Evolutionary conservation across 2,329 filamentous ascomycete genomes (phyloP).

Genomic region (Botrytis tulipae): DNA sequence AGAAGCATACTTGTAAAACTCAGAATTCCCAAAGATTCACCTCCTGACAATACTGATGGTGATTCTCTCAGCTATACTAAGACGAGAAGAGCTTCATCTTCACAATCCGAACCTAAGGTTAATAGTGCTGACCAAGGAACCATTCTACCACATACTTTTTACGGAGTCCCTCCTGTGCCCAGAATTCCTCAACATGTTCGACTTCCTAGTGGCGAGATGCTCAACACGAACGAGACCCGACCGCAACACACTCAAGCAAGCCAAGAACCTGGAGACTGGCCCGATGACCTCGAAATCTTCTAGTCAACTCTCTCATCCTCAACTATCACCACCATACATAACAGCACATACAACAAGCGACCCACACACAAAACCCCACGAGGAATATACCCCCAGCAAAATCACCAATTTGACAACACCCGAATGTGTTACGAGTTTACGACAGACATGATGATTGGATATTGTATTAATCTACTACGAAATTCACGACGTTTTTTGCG

Average conservation of each 20-base stretch:
- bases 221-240: background rate
- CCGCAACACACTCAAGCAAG: background rate
- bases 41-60: constrained; percentile 26
- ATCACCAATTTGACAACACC: constrained; percentile 11
- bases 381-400: background rate
- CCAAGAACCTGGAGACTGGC: constrained; percentile 17
- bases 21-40: constrained; percentile 21
- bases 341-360: background rate
- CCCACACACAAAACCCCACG: background rate
- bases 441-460: constrained; percentile 21
- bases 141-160: background rate
- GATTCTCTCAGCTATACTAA: constrained; percentile 26
- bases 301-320: background rate
- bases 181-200: constrained; percentile 32
- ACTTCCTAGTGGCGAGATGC: constrained; percentile 23
- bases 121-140: background rate
- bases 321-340: background rate
- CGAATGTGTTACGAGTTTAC: constrained; percentile 21
- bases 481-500: constrained; percentile 8
- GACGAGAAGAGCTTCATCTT: constrained; percentile 8
- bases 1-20: constrained; percentile 22
- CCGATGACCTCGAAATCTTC: constrained; percentile 21
- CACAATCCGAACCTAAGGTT: constrained; percentile 25
- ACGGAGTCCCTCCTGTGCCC: constrained; percentile 31
- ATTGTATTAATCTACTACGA: constrained; percentile 20